A percentile compares a stretch with the other conserved stretches of the same genome.
Conservation (phyloP, 176 grass and related monocot genomes). For the Metroxylon sagu region DNA sequence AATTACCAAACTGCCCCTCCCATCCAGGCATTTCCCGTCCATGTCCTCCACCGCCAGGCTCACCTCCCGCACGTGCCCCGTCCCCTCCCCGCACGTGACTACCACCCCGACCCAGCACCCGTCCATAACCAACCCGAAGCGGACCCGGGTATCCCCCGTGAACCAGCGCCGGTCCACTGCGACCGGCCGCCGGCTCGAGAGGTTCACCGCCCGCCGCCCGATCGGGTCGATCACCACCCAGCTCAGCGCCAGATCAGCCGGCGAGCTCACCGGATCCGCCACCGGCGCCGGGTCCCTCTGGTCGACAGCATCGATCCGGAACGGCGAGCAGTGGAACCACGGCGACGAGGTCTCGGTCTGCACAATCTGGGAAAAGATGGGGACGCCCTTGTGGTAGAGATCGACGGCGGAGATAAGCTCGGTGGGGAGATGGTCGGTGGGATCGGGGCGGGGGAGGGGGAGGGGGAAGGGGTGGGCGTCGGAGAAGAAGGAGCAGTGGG, state of each 20-base stretch:
- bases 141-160: conserved; percentile 38
- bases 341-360: conserved; percentile 43
- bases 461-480: conserved; percentile 66
- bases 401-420: conserved; percentile 70
- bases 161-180: conserved; percentile 44
- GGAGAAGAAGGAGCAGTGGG: conserved; percentile 46
- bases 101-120: conserved; percentile 25
- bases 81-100: conserved; percentile 39
- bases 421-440: neutral
- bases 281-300: conserved; percentile 32
- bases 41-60: conserved; percentile 35
- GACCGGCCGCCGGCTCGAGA: conserved; percentile 41
- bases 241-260: conserved; percentile 40
- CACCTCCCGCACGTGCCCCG: conserved; percentile 45
- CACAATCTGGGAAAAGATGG: conserved; percentile 49
- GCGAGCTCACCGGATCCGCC: conserved; percentile 10
- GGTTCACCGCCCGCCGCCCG: conserved; percentile 32
- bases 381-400: conserved; percentile 38
- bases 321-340: conserved; percentile 65
- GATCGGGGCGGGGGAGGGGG: neutral
- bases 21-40: conserved; percentile 27
- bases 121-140: conserved; percentile 30
- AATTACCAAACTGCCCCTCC: conserved; percentile 7
- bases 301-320: conserved; percentile 66
- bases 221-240: conserved; percentile 62